Evolutionary conservation across 2,329 filamentous ascomycete genomes (phyloP), one percentile per base, ranked within the genome.

Genomic region (Rugonectria rugulosa): DNA sequence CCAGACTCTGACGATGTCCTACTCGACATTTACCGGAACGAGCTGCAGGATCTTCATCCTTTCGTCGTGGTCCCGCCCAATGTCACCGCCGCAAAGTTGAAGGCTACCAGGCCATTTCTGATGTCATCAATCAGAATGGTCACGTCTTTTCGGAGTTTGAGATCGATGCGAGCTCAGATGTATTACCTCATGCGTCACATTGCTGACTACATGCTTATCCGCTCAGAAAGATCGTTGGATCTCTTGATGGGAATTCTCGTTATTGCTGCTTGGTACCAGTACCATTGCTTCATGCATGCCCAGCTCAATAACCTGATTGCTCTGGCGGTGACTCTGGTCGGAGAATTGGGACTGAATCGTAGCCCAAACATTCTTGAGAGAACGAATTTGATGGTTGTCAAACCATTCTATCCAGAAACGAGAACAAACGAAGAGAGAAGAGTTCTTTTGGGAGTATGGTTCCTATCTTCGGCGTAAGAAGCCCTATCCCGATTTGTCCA

Each of bases 381-480:
- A 27, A 76, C 74, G 0, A 74, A 72, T 23, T 57, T 81, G 8
- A 72, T 80, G 67, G 71, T 79, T 3, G 69, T 77, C 3, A 69
- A 75, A 19, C 76, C 77, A 0, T 72, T 73, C 14, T 63, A 71
- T 24, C 72, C 75, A 1, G 68, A 63, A 19, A 65, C 68, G 2
- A 75, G 81, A 4, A 81, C 77, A 0, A 76, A 81, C 7, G 82
- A 85, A 32, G 82, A 85, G 57, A 73, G 77, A 9, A 74, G 83
- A n/a, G 74, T 77, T 0, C 71, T 84, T 1, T 70, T 83, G 1
- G 83, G 80, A 0, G 77, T 81, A 2, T 86, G 82, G 77, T 85
- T 83, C 55, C 57, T 85, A 24, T 78, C 74, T 12, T 83, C 81
- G 9, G 75, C 77, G 82, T 85, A 70, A 64, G 79, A 70, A 11